Evolutionary conservation across 805 yeast genomes (phyloP).

Genomic region (Danielozyma ontarioensis): DNA sequence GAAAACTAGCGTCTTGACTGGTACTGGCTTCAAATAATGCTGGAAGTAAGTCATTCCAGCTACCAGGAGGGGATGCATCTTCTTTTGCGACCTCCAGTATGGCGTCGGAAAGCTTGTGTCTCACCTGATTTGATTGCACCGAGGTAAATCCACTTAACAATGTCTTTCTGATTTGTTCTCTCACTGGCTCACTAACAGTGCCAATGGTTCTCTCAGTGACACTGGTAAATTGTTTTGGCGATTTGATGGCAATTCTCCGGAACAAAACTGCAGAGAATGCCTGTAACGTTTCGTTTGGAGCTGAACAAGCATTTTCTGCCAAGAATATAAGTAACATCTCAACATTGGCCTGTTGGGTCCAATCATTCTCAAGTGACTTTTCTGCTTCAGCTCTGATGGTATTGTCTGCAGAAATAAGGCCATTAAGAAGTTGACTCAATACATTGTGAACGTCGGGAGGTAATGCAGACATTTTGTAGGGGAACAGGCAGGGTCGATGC

Average conservation of each 20-base stretch:
- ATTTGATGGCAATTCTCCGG: slow-evolving; percentile 76
- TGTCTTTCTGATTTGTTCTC: slow-evolving; percentile 55
- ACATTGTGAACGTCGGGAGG: slow-evolving; percentile 58
- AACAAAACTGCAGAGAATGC: slow-evolving; percentile 85
- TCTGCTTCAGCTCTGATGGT: slow-evolving; percentile 74
- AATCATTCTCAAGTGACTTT: slow-evolving; percentile 59
- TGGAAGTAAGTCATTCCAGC: slow-evolving; percentile 78
- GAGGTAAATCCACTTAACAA: slow-evolving; percentile 70
- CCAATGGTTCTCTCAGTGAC: slow-evolving; percentile 79
- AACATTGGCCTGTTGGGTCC: slow-evolving; percentile 67
- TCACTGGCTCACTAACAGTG: slow-evolving; percentile 52
- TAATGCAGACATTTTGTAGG: slow-evolving; percentile 35
- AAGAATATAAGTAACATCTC: slow-evolving; percentile 70
- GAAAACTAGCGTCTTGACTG: slow-evolving; percentile 53
- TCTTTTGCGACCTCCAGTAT: slow-evolving; percentile 84
- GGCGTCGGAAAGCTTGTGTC: slow-evolving; percentile 92
- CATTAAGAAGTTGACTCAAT: slow-evolving; percentile 52
- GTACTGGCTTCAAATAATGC: slow-evolving; percentile 65
- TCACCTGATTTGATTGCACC: slow-evolving; percentile 66
- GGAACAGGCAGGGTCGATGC: too few species aligned
- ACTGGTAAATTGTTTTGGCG: slow-evolving; percentile 62
- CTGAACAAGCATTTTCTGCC: slow-evolving; percentile 70
- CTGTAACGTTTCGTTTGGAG: slow-evolving; percentile 53
- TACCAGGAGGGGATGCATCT: slow-evolving; percentile 46
- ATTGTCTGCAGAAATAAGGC: slow-evolving; percentile 78